Evolutionary conservation across 345 rosid species (phyloP).

Genomic region (Microcos paniculata): DNA sequence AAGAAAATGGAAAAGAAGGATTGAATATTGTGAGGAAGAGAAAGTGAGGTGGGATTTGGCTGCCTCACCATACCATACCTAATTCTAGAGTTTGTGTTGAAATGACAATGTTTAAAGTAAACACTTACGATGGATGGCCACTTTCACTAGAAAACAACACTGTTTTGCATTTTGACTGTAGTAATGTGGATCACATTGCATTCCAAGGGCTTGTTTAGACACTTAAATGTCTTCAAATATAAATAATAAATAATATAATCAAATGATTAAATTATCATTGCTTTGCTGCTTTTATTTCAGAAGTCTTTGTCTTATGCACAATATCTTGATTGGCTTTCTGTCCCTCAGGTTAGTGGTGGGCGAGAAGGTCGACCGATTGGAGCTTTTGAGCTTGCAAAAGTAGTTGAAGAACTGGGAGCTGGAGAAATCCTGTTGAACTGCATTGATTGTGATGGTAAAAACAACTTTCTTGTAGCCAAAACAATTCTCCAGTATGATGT

Average conservation of each 20-base stretch:
- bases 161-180: background rate
- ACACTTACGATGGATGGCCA: background rate
- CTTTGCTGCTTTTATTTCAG: background rate
- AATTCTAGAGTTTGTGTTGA: background rate
- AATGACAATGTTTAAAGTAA: background rate
- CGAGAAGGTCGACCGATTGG: constrained; percentile 97
- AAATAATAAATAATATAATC: too few species aligned
- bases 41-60: background rate
- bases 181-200: background rate
- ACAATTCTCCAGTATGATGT: background rate
- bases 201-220: background rate
- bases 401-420: constrained; percentile 93
- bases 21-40: background rate
- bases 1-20: too few species aligned
- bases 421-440: constrained; percentile 95
- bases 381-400: constrained; percentile 97
- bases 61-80: background rate
- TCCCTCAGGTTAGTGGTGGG: constrained; percentile 81
- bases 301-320: constrained; percentile 5
- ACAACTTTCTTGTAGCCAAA: background rate
- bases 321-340: background rate
- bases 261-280: background rate
- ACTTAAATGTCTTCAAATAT: background rate
- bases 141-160: background rate
- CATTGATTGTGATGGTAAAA: constrained; percentile 91